Evolutionary conservation across 768 basidiomycete species (phyloP).

Genomic region (Naganishia friedmannii): DNA sequence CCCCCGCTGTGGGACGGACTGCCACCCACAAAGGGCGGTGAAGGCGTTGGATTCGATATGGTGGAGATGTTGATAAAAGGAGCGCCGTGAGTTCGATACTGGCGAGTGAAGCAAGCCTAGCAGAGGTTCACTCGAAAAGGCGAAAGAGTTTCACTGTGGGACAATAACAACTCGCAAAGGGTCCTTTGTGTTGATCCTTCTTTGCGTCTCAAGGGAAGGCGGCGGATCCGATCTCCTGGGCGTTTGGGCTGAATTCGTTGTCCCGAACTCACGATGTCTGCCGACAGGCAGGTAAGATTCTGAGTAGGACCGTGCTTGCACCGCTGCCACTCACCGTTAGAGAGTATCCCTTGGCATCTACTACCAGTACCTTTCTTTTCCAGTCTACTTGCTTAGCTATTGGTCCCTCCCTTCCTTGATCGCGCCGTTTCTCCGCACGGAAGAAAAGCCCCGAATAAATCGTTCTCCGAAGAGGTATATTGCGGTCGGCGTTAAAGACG

Average conservation of each 20-base stretch:
- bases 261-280: not conserved
- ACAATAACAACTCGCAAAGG: not conserved
- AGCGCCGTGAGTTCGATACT: not conserved
- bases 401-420: not conserved
- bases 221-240: not conserved
- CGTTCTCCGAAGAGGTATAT: not conserved
- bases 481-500: not conserved
- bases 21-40: slow-evolving; percentile 23
- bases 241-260: not conserved
- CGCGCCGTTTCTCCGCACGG: slow-evolving; percentile 18
- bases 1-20: slow-evolving; percentile 3
- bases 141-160: slow-evolving; percentile 12
- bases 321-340: not conserved
- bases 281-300: not conserved
- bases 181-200: not conserved
- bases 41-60: slow-evolving; percentile 21
- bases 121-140: not conserved
- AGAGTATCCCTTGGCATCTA: not conserved
- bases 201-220: not conserved
- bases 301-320: not conserved
- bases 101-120: not conserved
- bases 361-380: not conserved
- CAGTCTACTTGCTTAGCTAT: not conserved
- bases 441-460: not conserved
- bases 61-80: slow-evolving; percentile 16